Evolutionary conservation across 345 rosid species (phyloP).

Genomic region (Eucalyptus polyanthemos): DNA sequence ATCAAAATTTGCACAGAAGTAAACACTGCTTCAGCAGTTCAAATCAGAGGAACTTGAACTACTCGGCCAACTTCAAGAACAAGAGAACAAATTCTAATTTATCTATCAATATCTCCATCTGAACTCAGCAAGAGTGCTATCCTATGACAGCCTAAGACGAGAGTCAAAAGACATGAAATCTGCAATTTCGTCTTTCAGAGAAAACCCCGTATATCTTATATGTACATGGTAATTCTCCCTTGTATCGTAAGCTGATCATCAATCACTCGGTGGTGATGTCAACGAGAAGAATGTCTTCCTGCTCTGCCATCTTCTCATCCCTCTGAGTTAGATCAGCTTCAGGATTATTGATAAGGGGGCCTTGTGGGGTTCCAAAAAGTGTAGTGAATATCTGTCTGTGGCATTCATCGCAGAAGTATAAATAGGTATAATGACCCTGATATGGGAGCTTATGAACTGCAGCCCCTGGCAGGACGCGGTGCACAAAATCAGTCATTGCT

Average conservation of each 20-base stretch:
- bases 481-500: conserved; percentile 54
- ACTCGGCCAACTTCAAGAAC: not conserved
- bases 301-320: not conserved
- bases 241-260: not conserved
- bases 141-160: not conserved
- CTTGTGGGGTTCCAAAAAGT: conserved; percentile 51
- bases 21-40: not conserved
- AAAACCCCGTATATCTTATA: not conserved
- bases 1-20: not conserved
- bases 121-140: not conserved
- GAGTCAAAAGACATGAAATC: not conserved
- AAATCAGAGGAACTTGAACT: not conserved
- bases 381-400: conserved; percentile 62
- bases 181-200: not conserved
- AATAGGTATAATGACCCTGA: conserved; percentile 60
- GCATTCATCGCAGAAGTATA: conserved; percentile 57
- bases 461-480: conserved; percentile 52
- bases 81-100: not conserved
- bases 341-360: conserved; percentile 9
- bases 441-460: conserved; percentile 68
- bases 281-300: not conserved
- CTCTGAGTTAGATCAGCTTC: conserved; percentile 10
- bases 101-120: not conserved
- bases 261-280: not conserved
- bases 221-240: not conserved